Conservation (phyloP, 2,329 filamentous ascomycete genomes). For the Alternaria brassicae region DNA sequence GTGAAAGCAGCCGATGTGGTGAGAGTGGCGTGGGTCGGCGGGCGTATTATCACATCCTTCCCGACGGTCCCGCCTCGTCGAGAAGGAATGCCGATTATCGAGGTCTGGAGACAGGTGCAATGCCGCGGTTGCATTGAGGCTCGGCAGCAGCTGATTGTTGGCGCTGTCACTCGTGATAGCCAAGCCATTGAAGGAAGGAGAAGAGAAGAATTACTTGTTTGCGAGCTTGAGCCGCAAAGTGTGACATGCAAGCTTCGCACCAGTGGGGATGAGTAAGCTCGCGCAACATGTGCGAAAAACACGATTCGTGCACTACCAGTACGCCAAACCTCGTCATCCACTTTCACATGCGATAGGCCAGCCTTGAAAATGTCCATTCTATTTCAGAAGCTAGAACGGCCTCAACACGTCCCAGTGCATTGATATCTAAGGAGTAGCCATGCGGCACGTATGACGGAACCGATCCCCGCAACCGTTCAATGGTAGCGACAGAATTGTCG, state of each 20-base stretch:
- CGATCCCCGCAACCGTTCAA: constrained; percentile 8
- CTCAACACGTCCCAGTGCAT: constrained; percentile 16
- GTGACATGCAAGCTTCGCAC: background rate
- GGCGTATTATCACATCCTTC: constrained; percentile 10
- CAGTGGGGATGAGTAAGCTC: constrained; percentile 17
- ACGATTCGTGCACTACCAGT: constrained; percentile 15
- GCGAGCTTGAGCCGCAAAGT: constrained; percentile 20
- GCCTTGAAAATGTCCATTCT: background rate
- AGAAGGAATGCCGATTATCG: constrained; percentile 15
- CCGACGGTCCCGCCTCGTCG: constrained; percentile 7
- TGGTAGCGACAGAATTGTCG: background rate
- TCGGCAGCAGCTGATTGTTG: constrained; percentile 19
- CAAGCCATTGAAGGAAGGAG: background rate
- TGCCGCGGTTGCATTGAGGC: constrained; percentile 18
- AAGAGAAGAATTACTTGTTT: background rate
- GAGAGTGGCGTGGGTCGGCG: constrained; percentile 15
- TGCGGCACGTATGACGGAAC: constrained; percentile 21
- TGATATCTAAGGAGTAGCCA: constrained; percentile 11
- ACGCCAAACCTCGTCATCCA: constrained; percentile 13
- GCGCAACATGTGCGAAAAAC: constrained; percentile 4
- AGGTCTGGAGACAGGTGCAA: constrained; percentile 5
- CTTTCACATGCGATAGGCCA: constrained; percentile 27
- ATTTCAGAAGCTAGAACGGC: constrained; percentile 10
- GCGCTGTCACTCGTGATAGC: constrained; percentile 3
- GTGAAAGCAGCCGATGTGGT: constrained; percentile 20